These are phyloP conservation scores for Verticillium isaacii DNA, from an alignment of 2,329 filamentous ascomycete genomes.

Conservation along the genomic window DNA sequence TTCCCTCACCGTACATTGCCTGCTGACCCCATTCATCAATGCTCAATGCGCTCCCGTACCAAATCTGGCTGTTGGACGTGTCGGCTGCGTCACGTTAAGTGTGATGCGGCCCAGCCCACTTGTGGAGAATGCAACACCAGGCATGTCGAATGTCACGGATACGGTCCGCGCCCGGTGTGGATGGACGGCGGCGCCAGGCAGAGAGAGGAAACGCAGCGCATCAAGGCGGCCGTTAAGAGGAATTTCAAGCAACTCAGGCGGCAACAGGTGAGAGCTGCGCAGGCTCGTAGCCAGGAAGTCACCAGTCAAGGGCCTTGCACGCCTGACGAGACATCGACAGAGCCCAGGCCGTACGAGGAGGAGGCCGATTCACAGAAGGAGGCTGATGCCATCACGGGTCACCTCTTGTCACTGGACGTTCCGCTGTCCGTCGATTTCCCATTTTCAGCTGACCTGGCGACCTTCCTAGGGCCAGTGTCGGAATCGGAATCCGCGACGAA, in stretches of 20 bases:
- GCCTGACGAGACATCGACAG: neutral
- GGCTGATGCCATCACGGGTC: neutral
- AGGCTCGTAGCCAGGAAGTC: neutral
- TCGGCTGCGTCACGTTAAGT: conserved; percentile 21
- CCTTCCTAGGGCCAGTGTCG: neutral
- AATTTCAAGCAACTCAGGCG: conserved; percentile 14
- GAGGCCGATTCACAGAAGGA: neutral
- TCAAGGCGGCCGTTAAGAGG: conserved; percentile 18
- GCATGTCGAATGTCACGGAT: conserved; percentile 18
- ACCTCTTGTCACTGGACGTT: neutral
- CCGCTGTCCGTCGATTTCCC: neutral
- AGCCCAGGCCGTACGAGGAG: neutral
- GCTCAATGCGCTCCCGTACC: conserved; percentile 8
- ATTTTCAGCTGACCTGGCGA: neutral
- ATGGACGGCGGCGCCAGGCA: conserved; percentile 21
- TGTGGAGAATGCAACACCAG: conserved; percentile 19
- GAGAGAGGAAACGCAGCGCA: conserved; percentile 19
- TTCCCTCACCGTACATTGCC: neutral
- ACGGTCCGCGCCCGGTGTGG: conserved; percentile 28
- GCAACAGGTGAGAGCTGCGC: neutral
- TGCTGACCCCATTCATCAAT: neutral
- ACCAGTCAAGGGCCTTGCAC: neutral
- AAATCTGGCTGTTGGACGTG: conserved; percentile 22
- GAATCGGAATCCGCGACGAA: conserved; percentile 1
- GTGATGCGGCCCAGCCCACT: conserved; percentile 17